Base-by-base conservation (phyloP, 208 protist species). In the Paratrypanosoma confusum region DNA sequence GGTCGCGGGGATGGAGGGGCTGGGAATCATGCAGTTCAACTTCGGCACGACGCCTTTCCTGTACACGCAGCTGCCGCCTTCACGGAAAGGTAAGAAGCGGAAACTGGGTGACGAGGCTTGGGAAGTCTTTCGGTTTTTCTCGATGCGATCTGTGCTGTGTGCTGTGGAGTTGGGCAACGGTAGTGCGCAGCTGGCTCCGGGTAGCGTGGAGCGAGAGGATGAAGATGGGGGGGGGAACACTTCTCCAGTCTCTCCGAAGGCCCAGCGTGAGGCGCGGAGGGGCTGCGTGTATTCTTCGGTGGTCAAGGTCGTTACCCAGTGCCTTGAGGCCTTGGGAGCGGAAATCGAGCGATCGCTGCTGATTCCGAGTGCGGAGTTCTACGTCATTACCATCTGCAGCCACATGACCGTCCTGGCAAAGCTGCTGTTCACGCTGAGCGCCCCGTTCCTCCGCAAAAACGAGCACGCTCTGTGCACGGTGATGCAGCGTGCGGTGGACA, bases 121-220 rank as follows among this genome's bases (percentile, higher is more conserved):
- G 83, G 71, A 84, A 52, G 73, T 72, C 23, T 92, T 88, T 39
- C 69, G 79, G 14, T 33, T 75, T 33, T 79, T 92, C 40, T 86
- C 79, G 13, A 45, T 77, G 41, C 75, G 72, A 16, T 73, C 71
- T 20, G 68, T 71, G n/a, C 57, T 68, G 57, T 18, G 47, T n/a
- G 20, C 81, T 1, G 26, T 56, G 21, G 56, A 76, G 23, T 35
- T 21, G 2, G 38, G 42, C 32, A 24, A 16, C n/a, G n/a, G n/a
- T n/a, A n/a, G n/a, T n/a, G n/a, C n/a, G n/a, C n/a, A n/a, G n/a
- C n/a, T n/a, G n/a, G n/a, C n/a, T n/a, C n/a, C n/a, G n/a, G n/a
- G n/a, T n/a, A n/a, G n/a, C n/a, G n/a, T n/a, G n/a, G n/a, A n/a
- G n/a, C n/a, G n/a, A n/a, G n/a, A n/a, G n/a, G n/a, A n/a, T n/a